Evolutionary conservation across 2,329 filamentous ascomycete species (phyloP), one percentile per base, ranked within the genome.

Genomic region (Stagonosporopsis cucurbitacearum): DNA sequence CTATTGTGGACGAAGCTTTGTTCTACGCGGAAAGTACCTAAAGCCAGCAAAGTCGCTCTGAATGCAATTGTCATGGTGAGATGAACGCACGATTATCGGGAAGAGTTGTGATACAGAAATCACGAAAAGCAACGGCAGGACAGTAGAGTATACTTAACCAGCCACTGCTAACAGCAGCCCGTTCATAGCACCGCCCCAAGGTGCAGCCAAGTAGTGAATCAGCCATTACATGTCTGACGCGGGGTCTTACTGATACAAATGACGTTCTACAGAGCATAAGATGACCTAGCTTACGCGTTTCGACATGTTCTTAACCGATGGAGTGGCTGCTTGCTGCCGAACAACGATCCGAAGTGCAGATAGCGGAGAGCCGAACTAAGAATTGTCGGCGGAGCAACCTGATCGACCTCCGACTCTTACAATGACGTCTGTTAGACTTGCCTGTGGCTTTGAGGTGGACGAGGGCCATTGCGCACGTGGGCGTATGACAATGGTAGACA

Each of bases 351-450:
- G 62, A 63, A 25, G 43, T 42, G 58, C 26, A 54, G 22, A 52
- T 59, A 36, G 60, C 59, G 70, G 71, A 73, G 71, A 74, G 71
- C 71, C 71, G 68, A 56, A 40, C 23, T 47, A n/a, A 47, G 49
- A 30, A 55, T 64, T 58, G 58, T 71, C 70, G 70, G 69, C 57
- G 59, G 61, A 65, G 67, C 55, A 47, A 11, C 23, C 42, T 26
- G n/a, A n/a, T 40, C 23, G 62, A 66, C 42, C 57, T 28, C 68
- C 66, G 68, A 67, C 50, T 33, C 53, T 37, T 41, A 25, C 22
- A 33, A 43, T 48, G 47, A 43, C 35, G 20, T 52, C 42, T 17
- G 22, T n/a, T 17, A 1, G 17, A 2, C n/a, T 5, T 32, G 26
- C 26, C 13, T 50, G 12, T 42, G 23, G 36, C 36, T 22, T 15